phyloP scores from a whole-genome alignment of 371 early-diverging fungal genomes.

The Syncephalastrum monosporum region DNA sequence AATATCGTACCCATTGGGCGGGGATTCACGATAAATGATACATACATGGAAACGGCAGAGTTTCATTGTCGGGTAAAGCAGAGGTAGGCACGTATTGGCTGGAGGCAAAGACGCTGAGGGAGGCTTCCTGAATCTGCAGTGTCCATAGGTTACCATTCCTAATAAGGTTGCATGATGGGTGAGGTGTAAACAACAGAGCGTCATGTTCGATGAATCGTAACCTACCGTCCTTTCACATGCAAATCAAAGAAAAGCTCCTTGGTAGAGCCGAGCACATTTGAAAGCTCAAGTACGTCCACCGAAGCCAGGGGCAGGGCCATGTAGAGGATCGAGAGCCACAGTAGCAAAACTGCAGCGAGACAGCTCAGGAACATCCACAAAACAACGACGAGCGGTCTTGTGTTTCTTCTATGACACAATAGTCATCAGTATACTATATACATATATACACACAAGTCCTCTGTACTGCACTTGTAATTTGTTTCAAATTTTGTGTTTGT shows the following conservation, averaged over 20 bases:
- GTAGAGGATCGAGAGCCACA: conserved; percentile 17
- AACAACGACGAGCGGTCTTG: too few relatives aligned
- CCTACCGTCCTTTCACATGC: conserved; percentile 39
- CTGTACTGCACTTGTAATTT: conserved; percentile 7
- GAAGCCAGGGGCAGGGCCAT: conserved; percentile 28
- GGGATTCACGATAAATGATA: too few relatives aligned
- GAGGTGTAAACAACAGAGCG: neutral
- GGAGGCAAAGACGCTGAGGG: conserved; percentile 58
- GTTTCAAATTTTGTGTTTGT: conserved; percentile 1
- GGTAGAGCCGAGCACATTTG: conserved; percentile 61
- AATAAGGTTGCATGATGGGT: neutral
- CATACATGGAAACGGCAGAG: too few relatives aligned
- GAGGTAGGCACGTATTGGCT: conserved; percentile 27
- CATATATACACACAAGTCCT: too few relatives aligned
- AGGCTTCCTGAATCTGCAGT: conserved; percentile 28
- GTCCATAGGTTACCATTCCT: conserved; percentile 27
- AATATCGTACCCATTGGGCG: too few relatives aligned
- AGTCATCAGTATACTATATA: too few relatives aligned
- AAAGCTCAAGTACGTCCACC: conserved; percentile 37
- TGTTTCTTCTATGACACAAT: too few relatives aligned
- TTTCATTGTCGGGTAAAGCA: neutral
- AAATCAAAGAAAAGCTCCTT: conserved; percentile 59
- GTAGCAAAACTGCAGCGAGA: neutral
- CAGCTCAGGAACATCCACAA: too few relatives aligned
- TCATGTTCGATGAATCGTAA: neutral